Conservation (phyloP, 2,329 filamentous ascomycete species). For the Massarina eburnea region DNA sequence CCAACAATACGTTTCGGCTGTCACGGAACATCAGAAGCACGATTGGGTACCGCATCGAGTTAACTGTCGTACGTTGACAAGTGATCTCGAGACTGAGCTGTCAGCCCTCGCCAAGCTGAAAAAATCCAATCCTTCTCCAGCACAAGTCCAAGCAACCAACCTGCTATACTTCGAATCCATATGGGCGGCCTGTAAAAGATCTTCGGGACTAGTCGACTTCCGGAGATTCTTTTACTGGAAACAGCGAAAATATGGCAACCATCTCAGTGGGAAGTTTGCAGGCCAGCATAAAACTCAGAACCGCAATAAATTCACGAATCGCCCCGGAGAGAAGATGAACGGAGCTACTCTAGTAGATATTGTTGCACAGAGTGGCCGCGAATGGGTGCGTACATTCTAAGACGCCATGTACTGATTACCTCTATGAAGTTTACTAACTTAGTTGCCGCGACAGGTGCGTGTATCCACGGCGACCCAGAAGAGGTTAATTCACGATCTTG, state of each 20-base stretch:
- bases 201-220: constrained; percentile 59
- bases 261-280: constrained; percentile 19
- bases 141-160: constrained; percentile 60
- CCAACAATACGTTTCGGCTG: constrained; percentile 42
- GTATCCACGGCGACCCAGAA: constrained; percentile 67
- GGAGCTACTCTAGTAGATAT: constrained; percentile 64
- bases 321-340: constrained; percentile 46
- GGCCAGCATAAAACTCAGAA: constrained; percentile 38
- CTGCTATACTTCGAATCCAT: constrained; percentile 65
- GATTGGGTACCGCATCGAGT: constrained; percentile 40
- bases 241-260: constrained; percentile 25
- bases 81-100: constrained; percentile 41
- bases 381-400: too few species aligned
- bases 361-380: constrained; percentile 61
- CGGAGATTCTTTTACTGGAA: constrained; percentile 42
- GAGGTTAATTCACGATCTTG: constrained; percentile 66
- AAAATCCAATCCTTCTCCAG: constrained; percentile 23
- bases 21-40: constrained; percentile 32
- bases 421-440: too few species aligned
- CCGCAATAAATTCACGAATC: constrained; percentile 45
- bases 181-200: constrained; percentile 64
- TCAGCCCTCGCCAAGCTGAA: constrained; percentile 34
- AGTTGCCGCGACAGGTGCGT: too few species aligned
- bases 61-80: constrained; percentile 35
- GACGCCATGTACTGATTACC: too few species aligned